A percentile compares a stretch with the other conserved stretches of the same genome.
Evolutionary conservation across 768 basidiomycete genomes (phyloP).

Genomic region (Termitomyces titanicus): DNA sequence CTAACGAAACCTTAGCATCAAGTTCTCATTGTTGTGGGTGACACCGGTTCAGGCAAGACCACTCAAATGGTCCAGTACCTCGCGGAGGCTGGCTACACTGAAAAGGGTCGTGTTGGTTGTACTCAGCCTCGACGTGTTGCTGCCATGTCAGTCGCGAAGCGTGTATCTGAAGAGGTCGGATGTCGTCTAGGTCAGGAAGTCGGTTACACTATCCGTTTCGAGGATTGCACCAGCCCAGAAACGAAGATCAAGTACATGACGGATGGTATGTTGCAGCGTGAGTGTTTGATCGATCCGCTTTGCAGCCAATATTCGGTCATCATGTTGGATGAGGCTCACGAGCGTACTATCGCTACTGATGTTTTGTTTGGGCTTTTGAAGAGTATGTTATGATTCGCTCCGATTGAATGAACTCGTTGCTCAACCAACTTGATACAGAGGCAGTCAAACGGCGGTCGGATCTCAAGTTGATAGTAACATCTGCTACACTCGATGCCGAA

Average conservation of each 20-base stretch:
- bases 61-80: constrained; percentile 99
- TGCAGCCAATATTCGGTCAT: constrained; percentile 90
- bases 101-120: constrained; percentile 89
- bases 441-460: constrained; percentile 92
- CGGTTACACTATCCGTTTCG: constrained; percentile 98
- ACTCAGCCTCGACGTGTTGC: constrained; percentile 99
- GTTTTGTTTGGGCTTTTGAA: constrained; percentile 95
- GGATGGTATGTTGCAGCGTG: constrained; percentile 98
- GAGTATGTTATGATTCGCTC: constrained; percentile 43
- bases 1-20: constrained; percentile 61
- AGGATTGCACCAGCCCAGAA: constrained; percentile 98
- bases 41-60: constrained; percentile 98
- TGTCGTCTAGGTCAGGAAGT: constrained; percentile 97
- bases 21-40: constrained; percentile 96
- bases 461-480: constrained; percentile 96
- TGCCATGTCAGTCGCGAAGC: constrained; percentile 98
- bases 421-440: constrained; percentile 49
- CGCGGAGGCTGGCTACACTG: constrained; percentile 91
- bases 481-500: constrained; percentile 98
- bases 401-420: not conserved
- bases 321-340: constrained; percentile 99
- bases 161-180: constrained; percentile 97
- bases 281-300: constrained; percentile 93
- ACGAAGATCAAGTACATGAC: constrained; percentile 99
- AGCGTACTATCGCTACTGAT: constrained; percentile 97